Evolutionary conservation across 352 stramenopile genomes (phyloP).

Genomic region (Phytophthora ohioensis): DNA sequence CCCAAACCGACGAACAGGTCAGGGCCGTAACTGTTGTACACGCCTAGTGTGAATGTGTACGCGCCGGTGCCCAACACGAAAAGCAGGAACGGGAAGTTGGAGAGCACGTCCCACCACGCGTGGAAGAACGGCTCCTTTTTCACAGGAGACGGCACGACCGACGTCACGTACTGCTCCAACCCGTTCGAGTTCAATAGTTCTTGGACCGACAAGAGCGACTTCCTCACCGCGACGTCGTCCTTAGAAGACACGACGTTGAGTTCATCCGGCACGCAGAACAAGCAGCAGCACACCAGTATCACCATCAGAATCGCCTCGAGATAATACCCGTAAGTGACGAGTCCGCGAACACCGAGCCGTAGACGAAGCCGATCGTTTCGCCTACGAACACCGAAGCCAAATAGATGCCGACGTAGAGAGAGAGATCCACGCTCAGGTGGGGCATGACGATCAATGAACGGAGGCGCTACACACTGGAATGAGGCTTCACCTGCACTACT

Average conservation of each 20-base stretch:
- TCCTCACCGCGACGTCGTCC: conserved; percentile 26
- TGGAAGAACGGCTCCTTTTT: not conserved
- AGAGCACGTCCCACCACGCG: conserved; percentile 53
- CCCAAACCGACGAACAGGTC: conserved; percentile 83
- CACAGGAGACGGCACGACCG: not conserved
- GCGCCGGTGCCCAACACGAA: conserved; percentile 68
- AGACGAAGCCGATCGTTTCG: conserved; percentile 80
- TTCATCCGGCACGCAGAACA: conserved; percentile 50
- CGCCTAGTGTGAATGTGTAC: conserved; percentile 81
- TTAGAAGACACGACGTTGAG: conserved; percentile 39
- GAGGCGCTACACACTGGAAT: conserved; percentile 84
- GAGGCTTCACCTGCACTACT: conserved; percentile 82
- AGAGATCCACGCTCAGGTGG: conserved; percentile 53
- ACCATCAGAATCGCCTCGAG: conserved; percentile 78
- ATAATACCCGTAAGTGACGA: conserved; percentile 73
- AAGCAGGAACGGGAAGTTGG: conserved; percentile 66
- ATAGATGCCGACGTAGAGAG: conserved; percentile 89
- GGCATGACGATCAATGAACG: conserved; percentile 85
- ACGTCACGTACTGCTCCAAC: not conserved
- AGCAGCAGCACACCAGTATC: conserved; percentile 57
- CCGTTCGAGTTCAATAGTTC: conserved; percentile 1
- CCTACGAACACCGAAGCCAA: conserved; percentile 84
- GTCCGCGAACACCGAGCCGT: conserved; percentile 58
- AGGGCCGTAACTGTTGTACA: conserved; percentile 74
- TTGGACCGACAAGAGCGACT: conserved; percentile 26